Evolutionary conservation across 139 green algal genomes (phyloP).

Genomic region (Chlorella sp.): DNA sequence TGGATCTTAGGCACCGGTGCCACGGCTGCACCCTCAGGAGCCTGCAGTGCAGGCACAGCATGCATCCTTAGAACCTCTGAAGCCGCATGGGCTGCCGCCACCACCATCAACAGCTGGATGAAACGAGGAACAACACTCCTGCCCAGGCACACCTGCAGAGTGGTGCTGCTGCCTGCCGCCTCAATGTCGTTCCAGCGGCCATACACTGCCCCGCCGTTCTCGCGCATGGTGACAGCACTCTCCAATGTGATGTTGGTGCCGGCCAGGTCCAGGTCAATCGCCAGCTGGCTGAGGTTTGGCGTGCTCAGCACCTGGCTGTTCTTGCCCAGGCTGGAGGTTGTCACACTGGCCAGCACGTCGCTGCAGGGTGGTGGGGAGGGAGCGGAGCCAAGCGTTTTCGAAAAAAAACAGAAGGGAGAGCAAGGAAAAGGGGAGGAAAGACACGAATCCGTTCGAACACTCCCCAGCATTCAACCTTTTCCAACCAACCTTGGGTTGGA

Average conservation of each 20-base stretch:
- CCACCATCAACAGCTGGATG: not conserved
- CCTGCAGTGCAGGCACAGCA: not conserved
- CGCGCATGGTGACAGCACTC: too few species aligned
- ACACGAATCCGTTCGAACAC: not conserved
- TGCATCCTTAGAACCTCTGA: not conserved
- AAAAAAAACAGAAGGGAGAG: too few species aligned
- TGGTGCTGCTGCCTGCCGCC: not conserved
- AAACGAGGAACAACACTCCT: not conserved
- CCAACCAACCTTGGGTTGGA: not conserved
- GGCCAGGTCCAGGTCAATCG: not conserved
- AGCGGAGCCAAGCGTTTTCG: too few species aligned
- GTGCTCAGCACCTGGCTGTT: not conserved
- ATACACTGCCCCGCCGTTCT: too few species aligned
- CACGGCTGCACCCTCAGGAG: not conserved
- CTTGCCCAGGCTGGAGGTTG: not conserved
- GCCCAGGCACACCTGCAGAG: not conserved
- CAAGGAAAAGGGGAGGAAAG: too few species aligned
- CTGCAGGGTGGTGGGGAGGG: not conserved
- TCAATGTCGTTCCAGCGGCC: too few species aligned
- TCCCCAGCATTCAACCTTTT: not conserved
- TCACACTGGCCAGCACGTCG: not conserved
- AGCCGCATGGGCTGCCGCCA: not conserved
- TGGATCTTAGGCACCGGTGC: not conserved
- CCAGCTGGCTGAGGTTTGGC: not conserved
- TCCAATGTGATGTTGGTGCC: not conserved